Percentiles rank a stretch among this genome's conserved stretches.
These are phyloP conservation scores for Apiospora malaysiana DNA, from an alignment of 2,329 filamentous ascomycete genomes.

Conservation along the genomic window DNA sequence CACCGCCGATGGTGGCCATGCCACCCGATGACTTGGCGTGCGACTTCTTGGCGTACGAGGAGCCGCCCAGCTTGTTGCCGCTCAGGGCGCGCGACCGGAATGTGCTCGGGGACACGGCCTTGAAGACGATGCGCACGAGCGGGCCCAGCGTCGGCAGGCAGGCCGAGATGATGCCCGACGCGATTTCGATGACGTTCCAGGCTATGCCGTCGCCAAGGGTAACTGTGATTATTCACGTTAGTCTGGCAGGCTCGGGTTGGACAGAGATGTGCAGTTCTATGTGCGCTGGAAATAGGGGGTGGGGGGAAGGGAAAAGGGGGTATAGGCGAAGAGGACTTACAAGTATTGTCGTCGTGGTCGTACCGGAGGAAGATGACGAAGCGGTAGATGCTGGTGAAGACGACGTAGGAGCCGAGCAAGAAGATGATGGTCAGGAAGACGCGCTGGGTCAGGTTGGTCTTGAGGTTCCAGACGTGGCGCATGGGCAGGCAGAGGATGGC, in stretches of 20 bases:
- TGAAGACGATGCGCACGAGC: slow-evolving; percentile 22
- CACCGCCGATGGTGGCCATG: slow-evolving; percentile 20
- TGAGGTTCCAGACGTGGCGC: slow-evolving; percentile 23
- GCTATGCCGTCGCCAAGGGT: slow-evolving; percentile 20
- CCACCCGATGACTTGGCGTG: neutral
- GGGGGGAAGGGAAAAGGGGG: too few relatives aligned
- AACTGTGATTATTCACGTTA: neutral
- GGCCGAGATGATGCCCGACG: slow-evolving; percentile 21
- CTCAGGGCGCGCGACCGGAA: neutral
- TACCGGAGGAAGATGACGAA: slow-evolving; percentile 21
- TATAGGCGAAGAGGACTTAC: neutral
- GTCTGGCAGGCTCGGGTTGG: neutral
- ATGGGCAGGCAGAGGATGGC: slow-evolving; percentile 22
- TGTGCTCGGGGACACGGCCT: slow-evolving; percentile 7
- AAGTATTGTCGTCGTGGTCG: slow-evolving; percentile 21
- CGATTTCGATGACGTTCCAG: slow-evolving; percentile 24
- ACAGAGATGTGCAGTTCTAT: too few relatives aligned
- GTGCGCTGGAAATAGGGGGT: neutral
- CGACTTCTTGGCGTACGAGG: slow-evolving; percentile 5
- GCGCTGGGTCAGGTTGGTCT: slow-evolving; percentile 21
- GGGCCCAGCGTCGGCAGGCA: slow-evolving; percentile 22
- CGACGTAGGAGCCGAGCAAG: slow-evolving; percentile 23
- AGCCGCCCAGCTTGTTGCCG: slow-evolving; percentile 2
- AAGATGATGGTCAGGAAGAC: slow-evolving; percentile 22
- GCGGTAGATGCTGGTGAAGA: slow-evolving; percentile 22